Conservation (phyloP, 345 rosid species). For the Adansonia digitata region DNA sequence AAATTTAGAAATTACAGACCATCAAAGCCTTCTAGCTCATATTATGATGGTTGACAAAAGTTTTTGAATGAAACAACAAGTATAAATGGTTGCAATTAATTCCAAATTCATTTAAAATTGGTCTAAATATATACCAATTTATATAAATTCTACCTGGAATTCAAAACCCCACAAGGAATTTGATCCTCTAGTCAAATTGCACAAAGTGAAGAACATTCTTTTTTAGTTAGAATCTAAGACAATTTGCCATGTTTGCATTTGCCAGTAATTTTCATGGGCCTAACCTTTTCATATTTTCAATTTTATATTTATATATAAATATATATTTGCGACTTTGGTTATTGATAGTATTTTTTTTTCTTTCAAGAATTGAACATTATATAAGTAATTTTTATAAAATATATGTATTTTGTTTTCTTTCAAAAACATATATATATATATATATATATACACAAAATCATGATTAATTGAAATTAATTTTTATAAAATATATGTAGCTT, state of each 20-base stretch:
- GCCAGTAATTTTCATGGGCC: not conserved
- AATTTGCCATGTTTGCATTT: not conserved
- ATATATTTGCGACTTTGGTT: no score
- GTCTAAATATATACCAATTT: not conserved
- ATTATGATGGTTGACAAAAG: not conserved
- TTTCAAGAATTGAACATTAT: no score
- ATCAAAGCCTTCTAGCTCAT: not conserved
- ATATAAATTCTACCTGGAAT: not conserved
- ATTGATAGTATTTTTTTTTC: no score
- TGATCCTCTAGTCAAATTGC: slow-evolving; percentile 4
- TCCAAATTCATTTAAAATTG: not conserved
- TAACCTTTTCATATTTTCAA: not conserved
- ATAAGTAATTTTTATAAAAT: no score
- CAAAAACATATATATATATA: no score
- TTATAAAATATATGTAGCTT: no score
- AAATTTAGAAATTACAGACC: not conserved
- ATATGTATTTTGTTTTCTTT: no score
- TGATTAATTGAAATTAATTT: no score
- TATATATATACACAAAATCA: no score
- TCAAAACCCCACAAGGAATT: not conserved
- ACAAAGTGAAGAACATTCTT: slow-evolving; percentile 1
- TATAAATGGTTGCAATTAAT: not conserved
- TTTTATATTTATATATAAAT: no score
- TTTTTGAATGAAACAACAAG: not conserved
- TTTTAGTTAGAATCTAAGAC: not conserved